Conservation (phyloP, 371 early-diverging fungal genomes). For the Mucor velutinosus region DNA sequence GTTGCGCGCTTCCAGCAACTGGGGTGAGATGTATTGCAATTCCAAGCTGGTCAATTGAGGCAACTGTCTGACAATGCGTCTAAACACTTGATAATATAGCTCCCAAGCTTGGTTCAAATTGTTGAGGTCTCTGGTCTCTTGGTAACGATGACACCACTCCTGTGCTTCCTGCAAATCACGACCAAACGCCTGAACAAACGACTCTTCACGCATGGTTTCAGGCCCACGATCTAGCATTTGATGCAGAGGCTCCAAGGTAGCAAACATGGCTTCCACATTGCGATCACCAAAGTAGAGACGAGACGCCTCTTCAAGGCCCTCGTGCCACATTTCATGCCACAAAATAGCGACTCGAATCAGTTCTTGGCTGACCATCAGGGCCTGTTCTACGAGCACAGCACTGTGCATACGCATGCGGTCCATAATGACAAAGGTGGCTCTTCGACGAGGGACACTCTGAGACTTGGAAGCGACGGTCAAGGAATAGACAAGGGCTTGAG, state of each 20-base stretch:
- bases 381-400: conserved; percentile 90
- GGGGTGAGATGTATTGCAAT: conserved; percentile 91
- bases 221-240: conserved; percentile 90
- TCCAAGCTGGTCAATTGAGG: conserved; percentile 86
- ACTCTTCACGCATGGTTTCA: conserved; percentile 92
- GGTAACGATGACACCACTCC: conserved; percentile 87
- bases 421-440: conserved; percentile 88
- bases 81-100: conserved; percentile 89
- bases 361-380: conserved; percentile 93
- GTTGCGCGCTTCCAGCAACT: conserved; percentile 82
- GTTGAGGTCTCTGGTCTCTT: conserved; percentile 75
- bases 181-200: conserved; percentile 94
- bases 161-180: conserved; percentile 92
- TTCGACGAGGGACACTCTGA: conserved; percentile 75
- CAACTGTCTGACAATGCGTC: conserved; percentile 81
- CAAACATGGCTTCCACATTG: conserved; percentile 92
- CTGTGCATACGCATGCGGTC: conserved; percentile 90
- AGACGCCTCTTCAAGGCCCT: conserved; percentile 93
- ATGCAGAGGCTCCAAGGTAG: conserved; percentile 87
- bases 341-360: conserved; percentile 95
- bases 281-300: conserved; percentile 85
- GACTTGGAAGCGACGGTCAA: conserved; percentile 97
- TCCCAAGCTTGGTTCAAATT: conserved; percentile 97
- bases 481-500: conserved; percentile 96
- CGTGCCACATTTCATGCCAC: conserved; percentile 99